phyloP scores from a whole-genome alignment of 768 basidiomycete species.

The Serendipita vermifera region DNA sequence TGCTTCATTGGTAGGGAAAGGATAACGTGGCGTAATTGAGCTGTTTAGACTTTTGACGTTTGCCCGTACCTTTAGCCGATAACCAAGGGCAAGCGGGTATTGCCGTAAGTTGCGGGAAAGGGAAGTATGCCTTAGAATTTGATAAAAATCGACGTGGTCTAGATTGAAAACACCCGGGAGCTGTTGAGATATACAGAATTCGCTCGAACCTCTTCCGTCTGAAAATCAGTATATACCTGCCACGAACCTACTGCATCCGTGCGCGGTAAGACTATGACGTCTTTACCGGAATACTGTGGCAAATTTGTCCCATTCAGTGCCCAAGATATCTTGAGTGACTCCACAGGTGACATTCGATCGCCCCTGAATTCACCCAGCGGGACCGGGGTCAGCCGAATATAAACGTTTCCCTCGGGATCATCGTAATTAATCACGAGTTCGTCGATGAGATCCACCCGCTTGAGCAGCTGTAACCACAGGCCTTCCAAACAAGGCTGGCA shows the following conservation, averaged over 20 bases:
- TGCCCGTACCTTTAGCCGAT: too few relatives aligned
- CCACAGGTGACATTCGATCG: constrained; percentile 21
- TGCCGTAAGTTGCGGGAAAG: too few relatives aligned
- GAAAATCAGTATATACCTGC: constrained; percentile 35
- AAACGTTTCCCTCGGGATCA: constrained; percentile 20
- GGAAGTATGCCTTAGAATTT: too few relatives aligned
- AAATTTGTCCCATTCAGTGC: constrained; percentile 34
- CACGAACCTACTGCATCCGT: constrained; percentile 31
- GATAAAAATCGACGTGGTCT: too few relatives aligned
- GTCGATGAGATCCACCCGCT: constrained; percentile 50
- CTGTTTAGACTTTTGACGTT: too few relatives aligned
- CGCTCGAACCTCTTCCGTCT: constrained; percentile 43
- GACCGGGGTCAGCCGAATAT: constrained; percentile 39
- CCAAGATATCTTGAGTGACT: constrained; percentile 36
- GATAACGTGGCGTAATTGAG: too few relatives aligned
- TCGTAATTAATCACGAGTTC: constrained; percentile 20
- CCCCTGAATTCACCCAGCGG: constrained; percentile 46
- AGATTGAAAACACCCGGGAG: too few relatives aligned
- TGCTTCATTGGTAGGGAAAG: too few relatives aligned
- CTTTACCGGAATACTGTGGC: constrained; percentile 37
- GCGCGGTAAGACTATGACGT: constrained; percentile 26
- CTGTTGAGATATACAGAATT: too few relatives aligned
- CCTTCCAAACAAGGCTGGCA: constrained; percentile 64
- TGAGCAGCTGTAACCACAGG: constrained; percentile 55
- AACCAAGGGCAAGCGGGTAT: too few relatives aligned